Percentiles rank a stretch among this genome's conserved stretches.
Evolutionary conservation across 805 yeast genomes (phyloP).

Genomic region (Dipodascopsis tothii): DNA sequence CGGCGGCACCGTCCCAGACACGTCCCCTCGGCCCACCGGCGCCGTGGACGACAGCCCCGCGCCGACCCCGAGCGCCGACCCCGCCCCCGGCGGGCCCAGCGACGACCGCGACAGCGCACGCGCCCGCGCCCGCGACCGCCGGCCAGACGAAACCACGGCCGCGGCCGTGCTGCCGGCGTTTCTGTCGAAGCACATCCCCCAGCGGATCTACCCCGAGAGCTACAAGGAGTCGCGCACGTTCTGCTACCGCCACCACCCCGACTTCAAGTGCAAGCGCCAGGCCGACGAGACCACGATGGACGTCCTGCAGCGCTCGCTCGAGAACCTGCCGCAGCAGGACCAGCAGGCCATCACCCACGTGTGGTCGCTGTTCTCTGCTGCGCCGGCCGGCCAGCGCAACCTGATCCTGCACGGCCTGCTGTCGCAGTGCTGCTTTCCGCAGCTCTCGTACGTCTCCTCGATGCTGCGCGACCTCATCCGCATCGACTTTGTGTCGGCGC

Average conservation of each 20-base stretch:
- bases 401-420: slow-evolving; percentile 76
- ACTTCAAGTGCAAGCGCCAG: slow-evolving; percentile 61
- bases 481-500: slow-evolving; percentile 76
- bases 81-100: slow-evolving; percentile 35
- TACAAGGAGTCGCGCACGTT: slow-evolving; percentile 34
- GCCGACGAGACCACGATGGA: slow-evolving; percentile 59
- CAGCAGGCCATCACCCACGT: slow-evolving; percentile 71
- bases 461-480: slow-evolving; percentile 73
- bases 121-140: not conserved
- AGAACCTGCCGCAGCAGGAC: slow-evolving; percentile 47
- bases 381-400: slow-evolving; percentile 61
- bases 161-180: slow-evolving; percentile 16
- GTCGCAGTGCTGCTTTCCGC: slow-evolving; percentile 91
- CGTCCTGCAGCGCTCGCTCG: slow-evolving; percentile 51
- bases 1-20: no score
- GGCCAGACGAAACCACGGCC: slow-evolving; percentile 1
- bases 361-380: slow-evolving; percentile 76
- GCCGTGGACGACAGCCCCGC: slow-evolving; percentile 48
- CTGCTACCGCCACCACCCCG: slow-evolving; percentile 93
- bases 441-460: slow-evolving; percentile 73
- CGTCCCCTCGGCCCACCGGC: no score
- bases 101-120: not conserved
- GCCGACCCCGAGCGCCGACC: slow-evolving; percentile 42
- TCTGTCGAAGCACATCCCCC: slow-evolving; percentile 21
- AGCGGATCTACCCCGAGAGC: slow-evolving; percentile 18